phyloP scores from a whole-genome alignment of 228 moss, liverwort and hornwort species.

The Sphagnum fallax region DNA sequence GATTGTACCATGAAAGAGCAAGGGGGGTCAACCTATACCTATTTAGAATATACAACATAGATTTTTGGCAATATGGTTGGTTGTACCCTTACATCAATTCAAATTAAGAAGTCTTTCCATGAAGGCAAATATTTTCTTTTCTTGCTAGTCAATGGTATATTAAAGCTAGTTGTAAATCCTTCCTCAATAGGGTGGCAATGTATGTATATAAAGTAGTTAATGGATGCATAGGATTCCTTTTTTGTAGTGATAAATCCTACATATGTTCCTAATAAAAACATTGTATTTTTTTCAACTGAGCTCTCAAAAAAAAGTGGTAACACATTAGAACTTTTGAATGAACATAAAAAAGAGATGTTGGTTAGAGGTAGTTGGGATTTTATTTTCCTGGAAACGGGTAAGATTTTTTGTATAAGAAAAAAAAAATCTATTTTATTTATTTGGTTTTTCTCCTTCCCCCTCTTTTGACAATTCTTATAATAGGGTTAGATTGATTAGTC shows the following conservation, averaged over 20 bases:
- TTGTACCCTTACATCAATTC: not conserved
- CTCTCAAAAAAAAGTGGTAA: too few relatives aligned
- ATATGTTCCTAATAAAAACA: constrained; percentile 2
- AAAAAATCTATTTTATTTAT: too few relatives aligned
- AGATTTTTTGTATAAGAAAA: too few relatives aligned
- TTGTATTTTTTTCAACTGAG: not conserved
- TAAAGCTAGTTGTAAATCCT: constrained; percentile 1
- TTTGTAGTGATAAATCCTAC: constrained; percentile 3
- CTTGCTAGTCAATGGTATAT: not conserved
- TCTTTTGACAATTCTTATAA: too few relatives aligned
- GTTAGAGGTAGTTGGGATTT: too few relatives aligned
- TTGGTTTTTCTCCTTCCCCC: too few relatives aligned
- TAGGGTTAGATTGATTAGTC: too few relatives aligned
- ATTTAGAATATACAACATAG: not conserved
- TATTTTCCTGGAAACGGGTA: too few relatives aligned
- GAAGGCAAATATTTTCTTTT: not conserved
- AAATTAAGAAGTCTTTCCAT: not conserved
- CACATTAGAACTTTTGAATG: too few relatives aligned
- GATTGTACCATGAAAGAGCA: not conserved
- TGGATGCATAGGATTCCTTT: constrained; percentile 5
- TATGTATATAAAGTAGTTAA: constrained; percentile 1
- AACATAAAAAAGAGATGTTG: too few relatives aligned
- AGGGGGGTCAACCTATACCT: not conserved
- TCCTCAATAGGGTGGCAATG: not conserved
- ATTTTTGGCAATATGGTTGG: not conserved